Evolutionary conservation across 345 rosid genomes (phyloP).

Genomic region (Geranium rotundifolium): DNA sequence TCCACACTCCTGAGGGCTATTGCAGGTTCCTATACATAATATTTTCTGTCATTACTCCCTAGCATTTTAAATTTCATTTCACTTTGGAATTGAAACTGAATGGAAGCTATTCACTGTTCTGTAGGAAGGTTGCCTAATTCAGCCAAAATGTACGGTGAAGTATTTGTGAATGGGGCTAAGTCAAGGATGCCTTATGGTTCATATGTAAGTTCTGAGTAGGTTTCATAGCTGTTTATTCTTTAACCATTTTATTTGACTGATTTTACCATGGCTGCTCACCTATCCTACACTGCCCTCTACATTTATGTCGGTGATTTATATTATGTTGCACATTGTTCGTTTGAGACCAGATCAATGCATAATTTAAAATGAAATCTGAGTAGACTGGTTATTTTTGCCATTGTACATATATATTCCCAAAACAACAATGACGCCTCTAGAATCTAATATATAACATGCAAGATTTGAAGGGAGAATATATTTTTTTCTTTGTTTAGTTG

Average conservation of each 20-base stretch:
- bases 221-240: not conserved
- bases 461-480: not conserved
- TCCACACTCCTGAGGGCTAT: constrained; percentile 84
- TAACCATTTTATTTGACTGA: not conserved
- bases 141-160: constrained; percentile 78
- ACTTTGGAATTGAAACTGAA: not conserved
- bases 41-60: constrained; percentile 1
- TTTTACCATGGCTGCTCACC: not conserved
- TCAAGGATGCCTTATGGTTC: constrained; percentile 74
- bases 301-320: too few species aligned
- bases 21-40: constrained; percentile 46
- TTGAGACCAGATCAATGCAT: not conserved
- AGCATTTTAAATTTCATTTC: not conserved
- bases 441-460: not conserved
- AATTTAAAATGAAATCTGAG: too few species aligned
- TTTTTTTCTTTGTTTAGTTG: too few species aligned
- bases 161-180: constrained; percentile 71
- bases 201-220: constrained; percentile 48
- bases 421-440: not conserved
- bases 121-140: constrained; percentile 74
- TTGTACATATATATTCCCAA: not conserved
- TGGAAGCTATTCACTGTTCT: constrained; percentile 6
- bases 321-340: not conserved
- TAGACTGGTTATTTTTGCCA: not conserved
- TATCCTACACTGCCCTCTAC: too few species aligned